phyloP scores from a whole-genome alignment of 2,329 filamentous ascomycete species.

The Paracoccidioides brasiliensis region DNA sequence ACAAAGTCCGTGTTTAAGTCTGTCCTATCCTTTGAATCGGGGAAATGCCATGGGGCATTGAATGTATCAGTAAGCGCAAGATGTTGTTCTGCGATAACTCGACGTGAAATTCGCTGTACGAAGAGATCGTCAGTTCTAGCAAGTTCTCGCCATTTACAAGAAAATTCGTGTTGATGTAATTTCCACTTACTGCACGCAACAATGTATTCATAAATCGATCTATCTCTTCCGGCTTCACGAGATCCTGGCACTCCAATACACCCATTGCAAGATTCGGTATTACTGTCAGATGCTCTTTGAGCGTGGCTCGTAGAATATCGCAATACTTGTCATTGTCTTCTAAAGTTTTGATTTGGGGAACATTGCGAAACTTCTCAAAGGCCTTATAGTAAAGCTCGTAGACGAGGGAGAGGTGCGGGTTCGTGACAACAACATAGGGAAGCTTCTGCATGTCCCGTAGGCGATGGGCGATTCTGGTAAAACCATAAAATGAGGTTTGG shows the following conservation, averaged over 20 bases:
- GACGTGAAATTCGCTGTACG: slow-evolving; percentile 69
- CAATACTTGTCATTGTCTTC: slow-evolving; percentile 87
- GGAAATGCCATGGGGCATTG: slow-evolving; percentile 79
- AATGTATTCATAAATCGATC: slow-evolving; percentile 95
- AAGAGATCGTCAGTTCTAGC: not conserved
- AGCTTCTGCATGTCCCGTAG: slow-evolving; percentile 95
- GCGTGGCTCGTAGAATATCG: slow-evolving; percentile 60
- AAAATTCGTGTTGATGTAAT: not conserved
- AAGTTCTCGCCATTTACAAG: not conserved
- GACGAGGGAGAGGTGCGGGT: slow-evolving; percentile 81
- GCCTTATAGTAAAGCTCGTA: slow-evolving; percentile 95
- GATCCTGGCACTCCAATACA: slow-evolving; percentile 73
- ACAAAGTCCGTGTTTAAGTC: slow-evolving; percentile 68
- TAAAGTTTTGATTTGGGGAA: slow-evolving; percentile 69
- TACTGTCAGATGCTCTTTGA: slow-evolving; percentile 80
- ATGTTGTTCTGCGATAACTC: slow-evolving; percentile 96
- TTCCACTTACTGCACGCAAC: slow-evolving; percentile 59
- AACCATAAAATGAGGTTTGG: not conserved
- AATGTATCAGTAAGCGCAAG: slow-evolving; percentile 90
- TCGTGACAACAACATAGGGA: slow-evolving; percentile 92
- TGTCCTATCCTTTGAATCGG: slow-evolving; percentile 54
- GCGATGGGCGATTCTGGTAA: slow-evolving; percentile 66
- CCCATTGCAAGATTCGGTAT: slow-evolving; percentile 93
- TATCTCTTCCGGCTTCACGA: slow-evolving; percentile 68
- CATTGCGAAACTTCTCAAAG: slow-evolving; percentile 79